Percentiles rank a stretch among this genome's conserved stretches.
Conservation (phyloP, 371 early-diverging fungal genomes). For the Smittium mucronatum region DNA sequence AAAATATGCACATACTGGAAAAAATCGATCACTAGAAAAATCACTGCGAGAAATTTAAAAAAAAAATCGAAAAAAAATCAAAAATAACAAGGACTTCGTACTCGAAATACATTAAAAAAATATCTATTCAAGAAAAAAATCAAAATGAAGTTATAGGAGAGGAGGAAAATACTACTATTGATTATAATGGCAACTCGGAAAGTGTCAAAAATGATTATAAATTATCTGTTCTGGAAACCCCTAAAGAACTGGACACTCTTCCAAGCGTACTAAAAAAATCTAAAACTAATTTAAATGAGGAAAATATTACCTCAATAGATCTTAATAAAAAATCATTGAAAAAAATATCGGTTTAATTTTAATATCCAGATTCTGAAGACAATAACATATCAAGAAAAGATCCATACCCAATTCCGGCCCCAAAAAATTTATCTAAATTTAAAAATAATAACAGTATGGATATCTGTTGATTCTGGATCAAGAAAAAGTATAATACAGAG, state of each 20-base stretch:
- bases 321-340: not conserved
- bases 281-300: not conserved
- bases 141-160: not conserved
- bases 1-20: not conserved
- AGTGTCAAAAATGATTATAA: not conserved
- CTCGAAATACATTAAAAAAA: not conserved
- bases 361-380: not conserved
- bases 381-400: not conserved
- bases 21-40: not conserved
- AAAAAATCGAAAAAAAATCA: not conserved
- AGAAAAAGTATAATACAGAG: no score
- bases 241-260: not conserved
- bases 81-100: not conserved
- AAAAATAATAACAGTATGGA: not conserved
- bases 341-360: not conserved
- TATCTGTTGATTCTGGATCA: no score
- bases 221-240: not conserved
- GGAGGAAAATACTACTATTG: not conserved
- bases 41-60: not conserved
- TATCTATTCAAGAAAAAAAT: not conserved
- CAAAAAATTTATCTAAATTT: not conserved
- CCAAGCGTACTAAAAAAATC: not conserved
- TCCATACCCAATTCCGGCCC: not conserved
- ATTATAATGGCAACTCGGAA: not conserved
- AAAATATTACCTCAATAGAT: not conserved